Evolutionary conservation across 2,329 filamentous ascomycete genomes (phyloP), one percentile per base, ranked within the genome.

Genomic region (Sarocladiaceae sp.): DNA sequence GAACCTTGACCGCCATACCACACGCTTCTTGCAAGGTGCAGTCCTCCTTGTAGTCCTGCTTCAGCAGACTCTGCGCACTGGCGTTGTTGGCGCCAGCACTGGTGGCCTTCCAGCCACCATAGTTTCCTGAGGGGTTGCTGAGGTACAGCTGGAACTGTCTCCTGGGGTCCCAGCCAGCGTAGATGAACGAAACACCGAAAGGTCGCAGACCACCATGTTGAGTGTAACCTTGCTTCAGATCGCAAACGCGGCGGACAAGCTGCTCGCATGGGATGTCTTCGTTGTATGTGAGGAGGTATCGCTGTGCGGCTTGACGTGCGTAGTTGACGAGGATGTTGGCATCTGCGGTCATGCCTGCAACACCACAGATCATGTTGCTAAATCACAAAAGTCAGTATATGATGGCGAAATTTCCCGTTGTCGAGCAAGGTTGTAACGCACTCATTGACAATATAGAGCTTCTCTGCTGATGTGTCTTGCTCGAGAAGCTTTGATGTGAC

Each of bases 271-370:
- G 94, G 59, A 99, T 99, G 69, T 99, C 94, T 87, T 97, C 92
- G 79, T 97, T 96, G 82, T 99, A 99, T 64, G 93, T 99, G 60
- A 96, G 84, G 70, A 99, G 93, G 76, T 99, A 97, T 67, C 88
- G 85, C 77, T 99, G 94, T 63, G 94, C 94, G 64, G 90, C 88
- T 82, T 96, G 90, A 63, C 94, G 91, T 69, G 94, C 95, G 74
- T 95, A 97, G 80, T 99, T 99, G 84, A 99, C 99, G 70, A 99
- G 90, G 72, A 99, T 99, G 79, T 99, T 99, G 71, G 94, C 94
- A 69, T 99, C 94, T 66, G 94, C 94, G 42, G 92, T 99, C 93
- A 99, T 97, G 68, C 94, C 94, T 64, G 94, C 94, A 55, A 99
- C 94, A 56, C 94, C 94, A 73, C 92, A 97, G 74, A 99, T 97